A percentile compares a stretch with the other conserved stretches of the same genome.
phyloP scores from a whole-genome alignment of 148 eudicot genomes.

The Diospyros lotus region DNA sequence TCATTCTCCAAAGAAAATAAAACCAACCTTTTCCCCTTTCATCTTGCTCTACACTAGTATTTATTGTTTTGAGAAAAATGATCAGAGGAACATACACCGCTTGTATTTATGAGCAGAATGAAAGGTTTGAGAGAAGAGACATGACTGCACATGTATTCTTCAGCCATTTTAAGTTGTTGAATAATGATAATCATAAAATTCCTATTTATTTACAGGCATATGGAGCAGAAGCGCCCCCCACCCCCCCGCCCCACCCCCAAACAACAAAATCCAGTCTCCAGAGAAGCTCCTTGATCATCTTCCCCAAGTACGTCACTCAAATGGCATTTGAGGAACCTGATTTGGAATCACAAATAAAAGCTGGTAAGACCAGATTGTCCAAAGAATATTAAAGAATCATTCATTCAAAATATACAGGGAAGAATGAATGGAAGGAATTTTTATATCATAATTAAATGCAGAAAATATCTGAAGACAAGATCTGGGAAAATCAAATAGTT shows the following conservation, averaged over 20 bases:
- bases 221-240: background rate
- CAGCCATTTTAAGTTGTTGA: background rate
- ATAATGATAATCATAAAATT: background rate
- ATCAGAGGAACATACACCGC: background rate
- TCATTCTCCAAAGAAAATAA: background rate
- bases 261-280: background rate
- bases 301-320: background rate
- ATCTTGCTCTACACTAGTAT: background rate
- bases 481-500: no score
- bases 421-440: background rate
- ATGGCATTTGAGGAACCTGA: background rate
- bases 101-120: background rate
- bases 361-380: no score
- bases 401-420: background rate
- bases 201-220: constrained; percentile 12
- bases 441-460: background rate
- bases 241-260: no score
- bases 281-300: background rate
- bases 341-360: background rate
- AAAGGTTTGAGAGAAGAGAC: background rate
- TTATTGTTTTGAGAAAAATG: background rate
- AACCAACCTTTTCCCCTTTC: background rate
- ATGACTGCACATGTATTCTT: no score
- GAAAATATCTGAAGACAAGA: background rate
- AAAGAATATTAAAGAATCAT: no score